Evolutionary conservation across 2,329 filamentous ascomycete genomes (phyloP).

Genomic region (Colletotrichum liaoningense): DNA sequence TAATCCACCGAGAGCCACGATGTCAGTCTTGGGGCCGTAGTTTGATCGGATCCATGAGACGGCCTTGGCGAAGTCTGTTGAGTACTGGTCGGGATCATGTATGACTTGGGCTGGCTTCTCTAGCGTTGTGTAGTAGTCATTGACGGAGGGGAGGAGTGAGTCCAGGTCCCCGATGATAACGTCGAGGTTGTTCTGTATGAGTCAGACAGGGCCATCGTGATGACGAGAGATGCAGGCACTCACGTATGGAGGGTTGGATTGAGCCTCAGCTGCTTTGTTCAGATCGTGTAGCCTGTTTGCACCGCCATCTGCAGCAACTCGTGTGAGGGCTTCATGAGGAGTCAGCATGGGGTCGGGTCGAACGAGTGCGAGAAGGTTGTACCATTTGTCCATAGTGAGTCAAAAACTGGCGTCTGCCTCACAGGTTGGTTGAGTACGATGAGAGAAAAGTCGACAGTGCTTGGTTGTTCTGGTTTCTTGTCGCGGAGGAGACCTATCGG

Average conservation of each 20-base stretch:
- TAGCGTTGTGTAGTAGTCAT: conserved; percentile 73
- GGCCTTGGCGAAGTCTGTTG: conserved; percentile 92
- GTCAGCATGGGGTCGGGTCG: conserved; percentile 37
- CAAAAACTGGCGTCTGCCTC: conserved; percentile 57
- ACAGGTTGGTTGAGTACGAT: conserved; percentile 66
- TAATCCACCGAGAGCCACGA: conserved; percentile 86
- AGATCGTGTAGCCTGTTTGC: conserved; percentile 78
- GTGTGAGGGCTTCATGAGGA: conserved; percentile 64
- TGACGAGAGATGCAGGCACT: background rate
- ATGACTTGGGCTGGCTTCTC: conserved; percentile 67
- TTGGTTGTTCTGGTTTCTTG: conserved; percentile 38
- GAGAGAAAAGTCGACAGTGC: conserved; percentile 53
- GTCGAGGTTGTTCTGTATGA: conserved; percentile 67
- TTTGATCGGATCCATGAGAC: conserved; percentile 67
- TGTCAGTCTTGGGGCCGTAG: conserved; percentile 58
- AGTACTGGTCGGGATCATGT: conserved; percentile 82
- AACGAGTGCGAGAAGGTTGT: conserved; percentile 28
- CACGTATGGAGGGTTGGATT: conserved; percentile 11
- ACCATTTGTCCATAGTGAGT: conserved; percentile 63
- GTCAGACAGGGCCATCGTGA: background rate
- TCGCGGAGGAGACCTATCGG: conserved; percentile 51
- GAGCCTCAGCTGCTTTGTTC: conserved; percentile 4
- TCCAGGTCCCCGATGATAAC: conserved; percentile 92
- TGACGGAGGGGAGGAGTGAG: conserved; percentile 74
- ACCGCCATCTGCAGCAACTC: conserved; percentile 90